Percentiles rank a stretch among this genome's conserved stretches.
phyloP scores from a whole-genome alignment of 2,329 filamentous ascomycete species.

The Didymella lethalis region DNA sequence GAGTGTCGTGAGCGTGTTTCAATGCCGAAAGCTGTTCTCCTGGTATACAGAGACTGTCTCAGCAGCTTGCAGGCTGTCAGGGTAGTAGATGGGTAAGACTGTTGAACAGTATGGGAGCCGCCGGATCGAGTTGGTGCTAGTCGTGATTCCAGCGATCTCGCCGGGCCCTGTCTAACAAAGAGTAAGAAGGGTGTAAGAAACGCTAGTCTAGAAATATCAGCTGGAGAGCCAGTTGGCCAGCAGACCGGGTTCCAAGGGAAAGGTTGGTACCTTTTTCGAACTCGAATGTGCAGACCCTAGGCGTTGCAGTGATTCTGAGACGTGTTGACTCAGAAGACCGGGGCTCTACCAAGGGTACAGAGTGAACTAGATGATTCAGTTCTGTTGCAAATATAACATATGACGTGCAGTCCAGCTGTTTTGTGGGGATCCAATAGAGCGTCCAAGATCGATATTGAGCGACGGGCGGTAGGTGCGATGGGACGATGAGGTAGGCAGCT shows the following conservation, averaged over 20 bases:
- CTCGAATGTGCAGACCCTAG: constrained; percentile 1
- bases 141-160: constrained; percentile 27
- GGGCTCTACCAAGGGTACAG: constrained; percentile 6
- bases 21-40: neutral
- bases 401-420: constrained; percentile 30
- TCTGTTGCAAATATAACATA: constrained; percentile 11
- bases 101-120: neutral
- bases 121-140: constrained; percentile 23
- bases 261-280: constrained; percentile 28
- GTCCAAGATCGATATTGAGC: constrained; percentile 15
- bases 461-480: constrained; percentile 1
- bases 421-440: constrained; percentile 25
- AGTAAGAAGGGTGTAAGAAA: neutral
- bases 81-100: constrained; percentile 3
- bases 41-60: neutral
- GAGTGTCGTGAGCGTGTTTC: neutral
- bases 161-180: constrained; percentile 20
- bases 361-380: neutral
- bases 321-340: constrained; percentile 15
- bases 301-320: constrained; percentile 6
- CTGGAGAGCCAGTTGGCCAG: neutral
- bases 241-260: neutral
- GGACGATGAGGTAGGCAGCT: constrained; percentile 19
- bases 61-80: neutral
- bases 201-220: constrained; percentile 18